Evolutionary conservation across 768 basidiomycete species (phyloP).

Genomic region (Lepiota brunneoincarnata): DNA sequence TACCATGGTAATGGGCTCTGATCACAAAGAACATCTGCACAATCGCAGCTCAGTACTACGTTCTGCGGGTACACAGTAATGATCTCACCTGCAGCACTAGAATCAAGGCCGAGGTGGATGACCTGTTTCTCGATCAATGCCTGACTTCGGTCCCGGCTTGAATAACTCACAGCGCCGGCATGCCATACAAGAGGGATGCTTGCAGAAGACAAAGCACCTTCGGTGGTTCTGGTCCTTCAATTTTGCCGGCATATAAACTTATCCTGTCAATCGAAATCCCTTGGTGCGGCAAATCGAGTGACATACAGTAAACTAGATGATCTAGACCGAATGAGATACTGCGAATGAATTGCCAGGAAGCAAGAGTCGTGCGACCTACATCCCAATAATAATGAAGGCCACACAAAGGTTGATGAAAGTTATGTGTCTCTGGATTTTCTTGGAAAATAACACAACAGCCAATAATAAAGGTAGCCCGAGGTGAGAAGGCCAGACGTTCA

Average conservation of each 20-base stretch:
- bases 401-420: slow-evolving; percentile 46
- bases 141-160: not conserved
- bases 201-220: slow-evolving; percentile 42
- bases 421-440: slow-evolving; percentile 39
- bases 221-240: slow-evolving; percentile 42
- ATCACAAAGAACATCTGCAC: slow-evolving; percentile 44
- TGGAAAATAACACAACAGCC: slow-evolving; percentile 35
- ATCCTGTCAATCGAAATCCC: not conserved
- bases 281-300: not conserved
- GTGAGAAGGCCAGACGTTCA: slow-evolving; percentile 51
- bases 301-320: slow-evolving; percentile 40
- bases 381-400: slow-evolving; percentile 43
- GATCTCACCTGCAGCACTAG: slow-evolving; percentile 40
- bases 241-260: slow-evolving; percentile 41
- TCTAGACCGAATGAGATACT: slow-evolving; percentile 18
- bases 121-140: slow-evolving; percentile 22
- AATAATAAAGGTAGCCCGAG: slow-evolving; percentile 45
- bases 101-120: slow-evolving; percentile 37
- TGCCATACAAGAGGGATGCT: slow-evolving; percentile 45
- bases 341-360: not conserved
- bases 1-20: slow-evolving; percentile 32
- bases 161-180: slow-evolving; percentile 41
- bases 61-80: not conserved
- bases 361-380: slow-evolving; percentile 27
- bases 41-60: not conserved